Conservation (phyloP, 257 asterid species). For the Nicotiana knightiana region DNA sequence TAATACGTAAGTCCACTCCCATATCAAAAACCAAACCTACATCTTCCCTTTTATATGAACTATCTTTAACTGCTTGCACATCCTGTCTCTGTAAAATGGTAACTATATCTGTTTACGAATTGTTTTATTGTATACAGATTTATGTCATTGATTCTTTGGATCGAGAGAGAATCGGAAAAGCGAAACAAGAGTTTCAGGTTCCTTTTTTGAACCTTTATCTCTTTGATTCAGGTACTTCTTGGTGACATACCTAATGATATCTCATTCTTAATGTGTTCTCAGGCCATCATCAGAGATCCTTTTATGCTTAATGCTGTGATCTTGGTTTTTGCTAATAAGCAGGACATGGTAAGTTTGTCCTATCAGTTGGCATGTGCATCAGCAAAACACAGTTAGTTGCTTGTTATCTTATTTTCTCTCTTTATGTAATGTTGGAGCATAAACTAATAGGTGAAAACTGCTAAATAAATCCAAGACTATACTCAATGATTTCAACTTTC, state of each 20-base stretch:
- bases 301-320: conserved; percentile 20
- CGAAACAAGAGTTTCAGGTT: conserved; percentile 19
- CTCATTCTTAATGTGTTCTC: conserved; percentile 12
- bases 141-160: conserved; percentile 16
- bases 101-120: not conserved
- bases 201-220: not conserved
- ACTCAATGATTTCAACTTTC: not conserved
- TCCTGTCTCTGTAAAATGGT: not conserved
- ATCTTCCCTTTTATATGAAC: conserved; percentile 1
- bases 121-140: conserved; percentile 2
- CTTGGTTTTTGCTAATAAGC: conserved; percentile 63
- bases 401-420: not conserved
- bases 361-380: not conserved
- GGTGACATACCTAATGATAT: conserved; percentile 5
- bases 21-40: not conserved
- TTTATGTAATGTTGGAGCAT: not conserved
- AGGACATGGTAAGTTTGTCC: conserved; percentile 73
- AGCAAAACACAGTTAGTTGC: not conserved
- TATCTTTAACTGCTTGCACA: not conserved
- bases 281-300: conserved; percentile 18
- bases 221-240: conserved; percentile 14
- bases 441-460: not conserved
- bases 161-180: conserved; percentile 16
- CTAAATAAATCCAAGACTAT: not conserved
- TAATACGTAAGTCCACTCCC: not conserved